Evolutionary conservation across 768 basidiomycete genomes (phyloP), one percentile per base, ranked within the genome.

Genomic region (Boletus sensibilis): DNA sequence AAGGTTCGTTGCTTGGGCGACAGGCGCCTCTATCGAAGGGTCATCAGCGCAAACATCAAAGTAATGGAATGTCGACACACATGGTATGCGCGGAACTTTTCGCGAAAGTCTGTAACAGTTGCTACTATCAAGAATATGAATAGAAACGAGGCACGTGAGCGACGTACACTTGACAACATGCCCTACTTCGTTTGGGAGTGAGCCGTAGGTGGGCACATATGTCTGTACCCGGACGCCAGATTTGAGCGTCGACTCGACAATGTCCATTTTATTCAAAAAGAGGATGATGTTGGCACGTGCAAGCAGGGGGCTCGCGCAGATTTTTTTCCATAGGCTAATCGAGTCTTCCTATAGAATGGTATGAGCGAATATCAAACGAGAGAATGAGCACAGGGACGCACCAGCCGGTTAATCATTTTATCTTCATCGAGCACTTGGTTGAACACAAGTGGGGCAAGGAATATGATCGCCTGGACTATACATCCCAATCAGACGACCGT

Each of bases 211-310:
- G 0, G 86, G 82, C 1, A 90, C 86, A 43, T 78, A 88, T 43
- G 78, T 76, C 53, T 74, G 75, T 6, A 89, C 81, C 9, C 74
- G 70, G 20, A 87, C 75, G 20, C 86, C 86, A 3, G 82, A 71
- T 11, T 73, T 74, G 45, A 90, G 74, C 5, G 81, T 87, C 5
- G 78, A 74, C 41, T 74, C 69, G 23, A 88, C 68, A 25, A 88
- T 80, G 52, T 82, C 81, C 82, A 74, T 89, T 81, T 91, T 91
- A 66, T 92, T 92, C 56, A 90, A 75, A 72, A 92, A 91, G 13
- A 91, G 71, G 31, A 90, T 84, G n/a, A 91, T 74, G 56, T 82
- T 83, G 18, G 85, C 79, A 47, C 79, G 75, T 12, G 79, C 74
- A 1, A 91, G 77, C 2, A 91, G 76, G 60, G 76, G 76, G 51